Base-by-base conservation (phyloP, 2,329 filamentous ascomycete genomes). In the Colletotrichum tamarilloi region DNA sequence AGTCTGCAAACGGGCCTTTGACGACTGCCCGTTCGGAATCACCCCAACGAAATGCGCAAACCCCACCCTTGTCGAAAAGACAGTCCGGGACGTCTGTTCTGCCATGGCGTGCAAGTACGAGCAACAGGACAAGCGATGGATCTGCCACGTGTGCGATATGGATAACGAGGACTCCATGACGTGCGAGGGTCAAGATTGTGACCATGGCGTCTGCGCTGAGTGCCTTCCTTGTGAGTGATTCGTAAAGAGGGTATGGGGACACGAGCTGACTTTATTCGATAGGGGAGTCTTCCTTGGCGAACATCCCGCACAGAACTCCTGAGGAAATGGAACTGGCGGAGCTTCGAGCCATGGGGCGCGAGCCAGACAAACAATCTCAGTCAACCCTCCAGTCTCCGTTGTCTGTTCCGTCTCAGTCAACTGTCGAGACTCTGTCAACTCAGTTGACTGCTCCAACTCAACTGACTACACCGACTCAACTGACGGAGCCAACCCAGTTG, bases 151-250 rank as follows among this genome's bases (percentile, higher is more conserved):
- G 35, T 73, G 71, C 26, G 5, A 38, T 0, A 3, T 16, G 3
- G 60, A 67, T 5, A 73, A 70, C 12, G 35, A 62, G 49, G 9
- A 19, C 6, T 22, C 16, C 16, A 9, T 46, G 5, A 28, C 28
- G 4, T 73, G 71, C 30, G 35, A 30, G n/a, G 24, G 30, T 12
- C 22, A 24, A 3, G 1, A 22, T 3, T 73, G 71, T 24, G 46
- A 16, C 2, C 71, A 73, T 49, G 3, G 1, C 0, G 9, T 71
- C 24, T 71, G 71, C 60, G 1, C 2, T 16, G 11, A 26, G 2
- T 73, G 71, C 24, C 8, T 28, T 8, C 62, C 56, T 16, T 24
- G 71, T 73, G 38, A 66, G 67, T 49, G 1, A 1, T 49, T 49
- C 19, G n/a, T n/a, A 7, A 1, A 19, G 16, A n/a, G 42, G 8